A percentile compares a stretch with the other conserved stretches of the same genome.
Evolutionary conservation across 73 alveolate species (phyloP).

Genomic region (Effrenium voratum): DNA sequence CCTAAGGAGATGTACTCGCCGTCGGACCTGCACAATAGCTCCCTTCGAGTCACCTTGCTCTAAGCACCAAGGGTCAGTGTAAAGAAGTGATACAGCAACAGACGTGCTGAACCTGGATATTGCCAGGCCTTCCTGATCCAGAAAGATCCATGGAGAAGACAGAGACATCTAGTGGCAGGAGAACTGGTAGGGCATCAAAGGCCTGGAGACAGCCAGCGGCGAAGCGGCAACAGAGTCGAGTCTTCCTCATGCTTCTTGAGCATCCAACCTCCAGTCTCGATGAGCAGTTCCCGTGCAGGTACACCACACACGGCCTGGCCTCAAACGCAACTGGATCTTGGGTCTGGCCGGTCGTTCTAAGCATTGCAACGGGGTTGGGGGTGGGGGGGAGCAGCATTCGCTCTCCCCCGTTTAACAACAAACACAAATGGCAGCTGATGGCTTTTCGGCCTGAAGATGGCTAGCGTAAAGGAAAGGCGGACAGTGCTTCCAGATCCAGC

Average conservation of each 20-base stretch:
- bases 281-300: conserved; percentile 98
- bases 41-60: not conserved
- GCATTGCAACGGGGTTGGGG: no score
- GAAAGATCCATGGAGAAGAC: conserved; percentile 71
- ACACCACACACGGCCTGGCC: conserved; percentile 96
- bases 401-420: no score
- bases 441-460: no score
- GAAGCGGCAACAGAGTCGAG: no score
- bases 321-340: not conserved
- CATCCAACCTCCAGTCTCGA: conserved; percentile 96
- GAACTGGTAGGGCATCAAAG: conserved; percentile 78
- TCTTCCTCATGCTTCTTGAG: no score
- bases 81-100: no score
- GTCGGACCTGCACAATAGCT: conserved; percentile 18
- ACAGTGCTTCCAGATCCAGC: no score
- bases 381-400: no score
- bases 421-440: no score
- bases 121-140: conserved; percentile 29
- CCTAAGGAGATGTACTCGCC: conserved; percentile 82
- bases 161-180: conserved; percentile 62
- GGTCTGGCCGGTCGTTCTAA: no score
- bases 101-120: not conserved
- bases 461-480: no score
- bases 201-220: conserved; percentile 47
- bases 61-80: not conserved